These are phyloP conservation scores for Trichoderma oligosporum DNA, from an alignment of 2,329 filamentous ascomycete genomes.

Conservation along the genomic window DNA sequence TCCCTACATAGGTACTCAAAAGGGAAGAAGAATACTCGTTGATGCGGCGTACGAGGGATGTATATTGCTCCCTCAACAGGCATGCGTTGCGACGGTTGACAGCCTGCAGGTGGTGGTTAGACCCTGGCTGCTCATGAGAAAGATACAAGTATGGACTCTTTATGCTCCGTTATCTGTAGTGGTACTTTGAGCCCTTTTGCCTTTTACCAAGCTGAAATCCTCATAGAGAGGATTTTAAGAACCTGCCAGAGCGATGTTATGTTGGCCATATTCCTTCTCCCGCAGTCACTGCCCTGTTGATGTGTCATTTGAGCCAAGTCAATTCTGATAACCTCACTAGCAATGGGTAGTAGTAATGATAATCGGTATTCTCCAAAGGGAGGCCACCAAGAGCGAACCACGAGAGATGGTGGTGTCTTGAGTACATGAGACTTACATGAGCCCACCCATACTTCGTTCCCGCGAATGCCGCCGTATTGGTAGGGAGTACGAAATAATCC, in stretches of 20 bases:
- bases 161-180: too few relatives aligned
- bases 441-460: constrained; percentile 8
- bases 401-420: constrained; percentile 8
- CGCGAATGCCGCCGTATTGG: constrained; percentile 17
- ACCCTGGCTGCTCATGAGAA: neutral
- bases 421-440: constrained; percentile 3
- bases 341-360: constrained; percentile 4
- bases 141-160: too few relatives aligned
- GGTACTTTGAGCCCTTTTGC: neutral
- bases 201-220: neutral
- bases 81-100: neutral
- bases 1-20: neutral
- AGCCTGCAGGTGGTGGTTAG: neutral
- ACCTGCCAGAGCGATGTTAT: neutral
- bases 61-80: neutral
- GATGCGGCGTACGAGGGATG: neutral
- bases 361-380: neutral
- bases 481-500: too few relatives aligned
- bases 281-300: neutral
- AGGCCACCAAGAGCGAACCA: constrained; percentile 11
- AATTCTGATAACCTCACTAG: constrained; percentile 2
- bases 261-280: neutral
- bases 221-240: neutral
- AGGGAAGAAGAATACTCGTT: neutral
- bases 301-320: neutral